Conservation (phyloP, 345 rosid species). For the Camelina neglecta region DNA sequence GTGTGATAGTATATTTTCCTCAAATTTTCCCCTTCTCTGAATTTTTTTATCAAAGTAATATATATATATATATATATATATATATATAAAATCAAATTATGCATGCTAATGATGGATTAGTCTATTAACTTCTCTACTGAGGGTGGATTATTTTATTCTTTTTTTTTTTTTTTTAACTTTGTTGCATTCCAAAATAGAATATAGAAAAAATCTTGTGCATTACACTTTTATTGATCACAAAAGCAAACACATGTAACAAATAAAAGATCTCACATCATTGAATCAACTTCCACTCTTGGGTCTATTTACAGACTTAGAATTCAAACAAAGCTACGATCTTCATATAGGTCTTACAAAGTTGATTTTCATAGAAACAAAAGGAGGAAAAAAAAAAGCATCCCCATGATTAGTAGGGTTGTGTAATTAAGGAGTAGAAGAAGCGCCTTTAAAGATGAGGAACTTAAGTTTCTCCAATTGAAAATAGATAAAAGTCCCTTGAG, state of each 20-base stretch:
- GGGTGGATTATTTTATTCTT: background rate
- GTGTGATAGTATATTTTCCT: background rate
- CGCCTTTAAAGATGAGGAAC: constrained; percentile 75
- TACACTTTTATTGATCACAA: constrained; percentile 26
- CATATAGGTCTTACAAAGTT: background rate
- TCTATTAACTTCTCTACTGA: background rate
- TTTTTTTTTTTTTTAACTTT: too few relatives aligned
- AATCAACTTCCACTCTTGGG: constrained; percentile 8
- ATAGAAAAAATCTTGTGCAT: background rate
- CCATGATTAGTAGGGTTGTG: background rate
- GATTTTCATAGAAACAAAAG: background rate
- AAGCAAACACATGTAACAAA: constrained; percentile 18
- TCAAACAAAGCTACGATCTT: constrained; percentile 23
- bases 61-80: too few relatives aligned
- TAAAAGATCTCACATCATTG: background rate
- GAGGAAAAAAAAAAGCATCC: background rate
- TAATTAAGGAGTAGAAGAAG: constrained; percentile 51
- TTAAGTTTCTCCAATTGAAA: constrained; percentile 70
- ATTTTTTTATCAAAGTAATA: background rate
- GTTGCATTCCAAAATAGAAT: background rate
- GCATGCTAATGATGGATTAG: constrained; percentile 15
- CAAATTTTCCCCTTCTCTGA: background rate
- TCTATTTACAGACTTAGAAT: constrained; percentile 34
- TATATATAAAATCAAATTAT: background rate
- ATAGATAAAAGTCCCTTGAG: constrained; percentile 74